phyloP scores from a whole-genome alignment of 495 filamentous ascomycete genomes.

The Clohesyomyces aquaticus region DNA sequence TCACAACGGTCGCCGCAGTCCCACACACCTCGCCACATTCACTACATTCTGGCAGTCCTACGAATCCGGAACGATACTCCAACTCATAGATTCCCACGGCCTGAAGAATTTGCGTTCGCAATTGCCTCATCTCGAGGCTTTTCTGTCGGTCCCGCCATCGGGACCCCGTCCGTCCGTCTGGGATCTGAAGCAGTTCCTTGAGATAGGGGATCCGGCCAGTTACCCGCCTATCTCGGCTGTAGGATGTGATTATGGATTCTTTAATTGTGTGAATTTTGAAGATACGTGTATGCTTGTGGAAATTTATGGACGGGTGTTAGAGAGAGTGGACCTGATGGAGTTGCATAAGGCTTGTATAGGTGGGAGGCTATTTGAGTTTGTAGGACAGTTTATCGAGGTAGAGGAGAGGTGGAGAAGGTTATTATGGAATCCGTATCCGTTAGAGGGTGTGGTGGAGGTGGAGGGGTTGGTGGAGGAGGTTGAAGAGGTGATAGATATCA shows the following conservation, averaged over 20 bases:
- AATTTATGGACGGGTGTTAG: constrained; percentile 17
- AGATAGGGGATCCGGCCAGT: constrained; percentile 2
- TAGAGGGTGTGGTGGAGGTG: neutral
- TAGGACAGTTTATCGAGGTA: neutral
- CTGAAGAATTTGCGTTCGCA: constrained; percentile 9
- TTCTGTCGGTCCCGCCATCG: constrained; percentile 14
- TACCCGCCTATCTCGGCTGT: constrained; percentile 9
- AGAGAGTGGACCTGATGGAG: constrained; percentile 16
- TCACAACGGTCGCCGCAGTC: constrained; percentile 2
- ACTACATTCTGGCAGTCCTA: constrained; percentile 20
- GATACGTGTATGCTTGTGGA: constrained; percentile 22
- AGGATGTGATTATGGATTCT: constrained; percentile 10
- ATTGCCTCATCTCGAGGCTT: constrained; percentile 14
- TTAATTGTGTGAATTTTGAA: constrained; percentile 14
- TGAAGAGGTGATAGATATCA: no score
- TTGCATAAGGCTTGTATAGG: constrained; percentile 18
- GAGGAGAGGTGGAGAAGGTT: constrained; percentile 12
- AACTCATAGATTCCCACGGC: constrained; percentile 24
- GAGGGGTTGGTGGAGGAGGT: neutral
- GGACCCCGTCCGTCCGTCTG: constrained; percentile 15
- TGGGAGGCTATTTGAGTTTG: constrained; percentile 23
- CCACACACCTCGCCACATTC: constrained; percentile 6
- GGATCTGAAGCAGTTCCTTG: constrained; percentile 23
- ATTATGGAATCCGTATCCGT: constrained; percentile 16
- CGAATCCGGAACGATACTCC: constrained; percentile 16